Percentiles rank a stretch among this genome's conserved stretches.
These are phyloP conservation scores for Silene noctiflora DNA, from an alignment of 179 eudicot genomes.

Conservation along the genomic window DNA sequence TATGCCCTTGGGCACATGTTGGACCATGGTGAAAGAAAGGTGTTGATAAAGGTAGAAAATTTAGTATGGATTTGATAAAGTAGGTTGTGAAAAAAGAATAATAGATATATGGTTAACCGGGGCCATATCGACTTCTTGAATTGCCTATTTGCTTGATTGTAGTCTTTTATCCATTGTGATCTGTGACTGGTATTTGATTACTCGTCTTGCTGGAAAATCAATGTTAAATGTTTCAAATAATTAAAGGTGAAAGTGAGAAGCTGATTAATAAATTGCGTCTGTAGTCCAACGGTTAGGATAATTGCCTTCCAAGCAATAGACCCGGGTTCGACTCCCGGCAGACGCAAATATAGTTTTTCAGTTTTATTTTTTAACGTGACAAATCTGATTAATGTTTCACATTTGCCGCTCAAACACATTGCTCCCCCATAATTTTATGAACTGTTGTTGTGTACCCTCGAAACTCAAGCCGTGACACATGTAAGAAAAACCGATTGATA, in stretches of 20 bases:
- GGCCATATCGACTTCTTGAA: neutral
- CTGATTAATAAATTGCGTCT: neutral
- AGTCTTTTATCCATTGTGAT: too few relatives aligned
- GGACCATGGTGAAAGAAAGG: too few relatives aligned
- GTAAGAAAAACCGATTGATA: neutral
- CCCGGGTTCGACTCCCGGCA: constrained; percentile 8
- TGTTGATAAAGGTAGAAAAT: too few relatives aligned
- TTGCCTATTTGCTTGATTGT: neutral
- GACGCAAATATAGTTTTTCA: neutral
- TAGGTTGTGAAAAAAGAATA: too few relatives aligned
- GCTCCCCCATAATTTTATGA: neutral
- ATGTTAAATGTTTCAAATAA: too few relatives aligned
- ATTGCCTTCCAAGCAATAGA: constrained; percentile 6
- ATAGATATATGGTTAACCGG: neutral
- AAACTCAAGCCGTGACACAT: neutral
- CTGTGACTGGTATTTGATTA: too few relatives aligned
- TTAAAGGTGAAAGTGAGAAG: too few relatives aligned
- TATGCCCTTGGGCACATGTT: too few relatives aligned
- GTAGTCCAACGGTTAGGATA: constrained; percentile 6
- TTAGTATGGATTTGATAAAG: too few relatives aligned
- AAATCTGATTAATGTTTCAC: too few relatives aligned
- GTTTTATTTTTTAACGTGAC: neutral
- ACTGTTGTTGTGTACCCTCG: neutral
- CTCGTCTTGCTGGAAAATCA: too few relatives aligned
- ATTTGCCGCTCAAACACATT: too few relatives aligned